Conservation (phyloP, 106 monocot species). For the Allium fistulosum region DNA sequence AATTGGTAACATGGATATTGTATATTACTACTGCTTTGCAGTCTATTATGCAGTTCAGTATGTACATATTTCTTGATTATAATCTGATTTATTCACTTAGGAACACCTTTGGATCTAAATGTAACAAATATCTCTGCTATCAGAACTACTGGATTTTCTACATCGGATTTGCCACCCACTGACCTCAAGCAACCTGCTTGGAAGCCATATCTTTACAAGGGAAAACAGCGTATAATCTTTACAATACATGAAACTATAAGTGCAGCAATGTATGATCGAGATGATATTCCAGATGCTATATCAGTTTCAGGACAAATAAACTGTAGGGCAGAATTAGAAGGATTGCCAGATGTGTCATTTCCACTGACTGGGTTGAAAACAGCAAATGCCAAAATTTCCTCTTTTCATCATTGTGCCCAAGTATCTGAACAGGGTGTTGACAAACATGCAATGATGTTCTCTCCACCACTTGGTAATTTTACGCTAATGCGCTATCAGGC, state of each 20-base stretch:
- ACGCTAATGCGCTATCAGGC: slow-evolving; percentile 77
- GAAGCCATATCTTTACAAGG: slow-evolving; percentile 94
- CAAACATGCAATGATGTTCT: slow-evolving; percentile 74
- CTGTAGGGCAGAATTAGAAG: slow-evolving; percentile 93
- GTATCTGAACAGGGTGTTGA: slow-evolving; percentile 76
- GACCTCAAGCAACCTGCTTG: slow-evolving; percentile 89
- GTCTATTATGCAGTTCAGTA: not conserved
- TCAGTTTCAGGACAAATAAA: slow-evolving; percentile 90
- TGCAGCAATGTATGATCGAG: slow-evolving; percentile 90
- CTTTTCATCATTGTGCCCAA: slow-evolving; percentile 91
- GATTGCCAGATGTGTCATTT: slow-evolving; percentile 84
- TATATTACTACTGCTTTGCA: too few species aligned
- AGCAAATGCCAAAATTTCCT: slow-evolving; percentile 52
- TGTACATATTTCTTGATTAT: slow-evolving; percentile 6
- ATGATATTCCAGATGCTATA: slow-evolving; percentile 80
- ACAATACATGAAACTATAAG: slow-evolving; percentile 60
- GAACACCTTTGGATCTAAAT: slow-evolving; percentile 85
- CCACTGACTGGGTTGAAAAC: slow-evolving; percentile 46
- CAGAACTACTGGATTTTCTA: slow-evolving; percentile 67
- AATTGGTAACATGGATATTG: too few species aligned
- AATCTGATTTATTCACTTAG: slow-evolving; percentile 25
- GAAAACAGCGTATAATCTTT: slow-evolving; percentile 79
- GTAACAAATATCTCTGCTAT: slow-evolving; percentile 61
- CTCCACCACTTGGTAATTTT: slow-evolving; percentile 89
- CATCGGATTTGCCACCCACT: slow-evolving; percentile 54